phyloP scores from a whole-genome alignment of 106 monocot species.

The Apostasia ramifera region DNA sequence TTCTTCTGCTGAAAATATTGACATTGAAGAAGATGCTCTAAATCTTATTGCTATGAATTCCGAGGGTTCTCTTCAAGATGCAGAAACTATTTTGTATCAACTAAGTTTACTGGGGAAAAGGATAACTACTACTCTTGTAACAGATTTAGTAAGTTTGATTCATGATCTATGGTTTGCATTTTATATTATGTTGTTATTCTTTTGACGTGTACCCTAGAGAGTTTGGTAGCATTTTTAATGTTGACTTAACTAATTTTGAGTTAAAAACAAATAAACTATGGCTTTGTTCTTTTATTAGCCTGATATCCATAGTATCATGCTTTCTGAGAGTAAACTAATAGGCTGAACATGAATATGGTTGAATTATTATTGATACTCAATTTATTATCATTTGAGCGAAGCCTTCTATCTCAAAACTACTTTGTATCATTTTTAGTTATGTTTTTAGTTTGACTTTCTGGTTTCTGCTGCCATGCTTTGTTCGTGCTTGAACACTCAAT shows the following conservation, averaged over 20 bases:
- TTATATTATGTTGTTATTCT: not conserved
- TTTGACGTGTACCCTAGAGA: not conserved
- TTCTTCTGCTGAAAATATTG: conserved; percentile 50
- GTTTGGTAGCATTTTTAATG: no score
- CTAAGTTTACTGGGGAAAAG: conserved; percentile 49
- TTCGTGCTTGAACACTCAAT: not conserved
- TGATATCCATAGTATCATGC: not conserved
- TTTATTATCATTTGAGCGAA: not conserved
- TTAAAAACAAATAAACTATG: not conserved
- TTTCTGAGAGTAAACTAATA: not conserved
- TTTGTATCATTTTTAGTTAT: not conserved
- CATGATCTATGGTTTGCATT: not conserved
- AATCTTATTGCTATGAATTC: conserved; percentile 61
- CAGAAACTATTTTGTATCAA: conserved; percentile 65
- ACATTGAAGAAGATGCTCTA: conserved; percentile 52
- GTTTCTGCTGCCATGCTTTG: no score
- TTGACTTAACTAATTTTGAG: no score
- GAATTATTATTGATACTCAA: not conserved
- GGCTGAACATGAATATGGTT: not conserved
- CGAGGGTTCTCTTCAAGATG: conserved; percentile 70
- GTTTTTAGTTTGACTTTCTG: not conserved
- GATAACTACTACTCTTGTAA: conserved; percentile 57
- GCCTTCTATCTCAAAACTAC: not conserved
- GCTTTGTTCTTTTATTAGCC: not conserved
- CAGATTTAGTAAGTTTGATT: conserved; percentile 49